Base-by-base conservation (phyloP, 768 basidiomycete genomes). In the Suillus ampliporus region DNA sequence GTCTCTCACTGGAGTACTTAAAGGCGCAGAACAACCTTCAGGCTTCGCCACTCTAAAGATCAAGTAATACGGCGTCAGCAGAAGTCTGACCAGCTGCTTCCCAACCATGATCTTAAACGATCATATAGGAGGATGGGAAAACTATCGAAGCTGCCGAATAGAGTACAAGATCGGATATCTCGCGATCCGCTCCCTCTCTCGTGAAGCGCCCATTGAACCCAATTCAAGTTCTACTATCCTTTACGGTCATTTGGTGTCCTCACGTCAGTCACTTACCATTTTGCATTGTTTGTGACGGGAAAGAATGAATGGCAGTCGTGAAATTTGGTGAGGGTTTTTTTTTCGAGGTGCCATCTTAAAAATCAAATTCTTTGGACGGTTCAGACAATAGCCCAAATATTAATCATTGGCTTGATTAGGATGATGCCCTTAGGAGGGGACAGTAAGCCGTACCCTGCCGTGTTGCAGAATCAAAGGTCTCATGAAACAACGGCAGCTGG, bases 131-230 rank as follows among this genome's bases (percentile, higher is more conserved):
- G 51, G 51, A 52, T 37, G 53, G 53, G 23, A 38, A 56, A 56
- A 26, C 2, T 0, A 37, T 23, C 14, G 23, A 54, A 56, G 37
- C 5, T 56, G 53, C 7, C 52, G 37, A 56, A 56, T 56, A 56
- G 23, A 56, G 19, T 47, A 19, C 35, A 26, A 56, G 69, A 74
- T 76, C 68, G 71, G 35, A 51, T 67, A 74, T 75, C 71, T 74
- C 64, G 69, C 75, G 73, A 75, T 75, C 72, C 54, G 19, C 46
- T 61, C 69, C 70, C 54, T 50, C 44, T 53, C 60, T 58, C n/a
- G 19, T 60, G 40, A 59, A 61, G 58, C 70, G 62, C 65, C 44
- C 58, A 47, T 63, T 63, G 21, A 46, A 47, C 46, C 23, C 46
- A 47, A 47, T 47, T 37, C 67, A 59, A 65, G 48, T 44, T 58